These are phyloP conservation scores for Citeromyces hawaiiensis DNA, from an alignment of 1,139 yeast species.

Conservation along the genomic window DNA sequence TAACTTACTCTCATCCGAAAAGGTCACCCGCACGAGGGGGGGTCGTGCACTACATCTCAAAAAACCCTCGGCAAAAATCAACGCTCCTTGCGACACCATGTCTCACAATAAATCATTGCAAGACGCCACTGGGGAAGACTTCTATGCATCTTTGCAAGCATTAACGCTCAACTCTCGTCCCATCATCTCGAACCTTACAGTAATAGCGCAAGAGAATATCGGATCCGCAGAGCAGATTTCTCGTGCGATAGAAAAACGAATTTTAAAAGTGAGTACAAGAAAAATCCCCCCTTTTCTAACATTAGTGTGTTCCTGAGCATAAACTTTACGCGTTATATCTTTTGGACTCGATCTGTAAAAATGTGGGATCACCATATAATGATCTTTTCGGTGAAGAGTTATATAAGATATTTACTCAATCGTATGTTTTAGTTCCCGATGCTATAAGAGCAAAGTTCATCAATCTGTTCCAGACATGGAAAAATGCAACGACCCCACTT, in stretches of 20 bases:
- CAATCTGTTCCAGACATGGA: constrained; percentile 83
- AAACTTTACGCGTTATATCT: constrained; percentile 76
- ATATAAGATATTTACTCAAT: constrained; percentile 56
- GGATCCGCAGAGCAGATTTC: constrained; percentile 68
- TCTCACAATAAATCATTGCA: not conserved
- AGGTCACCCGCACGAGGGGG: not conserved
- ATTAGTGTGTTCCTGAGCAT: constrained; percentile 55
- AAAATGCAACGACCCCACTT: constrained; percentile 43
- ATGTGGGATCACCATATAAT: constrained; percentile 81
- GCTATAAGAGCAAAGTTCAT: constrained; percentile 59
- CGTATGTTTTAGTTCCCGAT: constrained; percentile 70
- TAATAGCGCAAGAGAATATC: constrained; percentile 74
- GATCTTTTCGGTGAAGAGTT: constrained; percentile 56
- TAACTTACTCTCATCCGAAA: too few relatives aligned
- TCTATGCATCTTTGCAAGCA: constrained; percentile 53
- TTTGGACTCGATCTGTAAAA: constrained; percentile 87
- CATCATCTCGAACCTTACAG: constrained; percentile 75
- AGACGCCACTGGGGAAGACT: constrained; percentile 38
- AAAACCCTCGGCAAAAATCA: not conserved
- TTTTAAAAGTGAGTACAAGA: constrained; percentile 35
- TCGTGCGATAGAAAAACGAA: constrained; percentile 53
- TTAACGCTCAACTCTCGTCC: constrained; percentile 85
- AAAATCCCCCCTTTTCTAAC: not conserved
- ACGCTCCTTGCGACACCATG: not conserved
- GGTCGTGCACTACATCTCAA: not conserved